Percentiles rank a stretch among this genome's conserved stretches.
Evolutionary conservation across 2,329 filamentous ascomycete species (phyloP).

Genomic region (Penicillium sclerotiorum): DNA sequence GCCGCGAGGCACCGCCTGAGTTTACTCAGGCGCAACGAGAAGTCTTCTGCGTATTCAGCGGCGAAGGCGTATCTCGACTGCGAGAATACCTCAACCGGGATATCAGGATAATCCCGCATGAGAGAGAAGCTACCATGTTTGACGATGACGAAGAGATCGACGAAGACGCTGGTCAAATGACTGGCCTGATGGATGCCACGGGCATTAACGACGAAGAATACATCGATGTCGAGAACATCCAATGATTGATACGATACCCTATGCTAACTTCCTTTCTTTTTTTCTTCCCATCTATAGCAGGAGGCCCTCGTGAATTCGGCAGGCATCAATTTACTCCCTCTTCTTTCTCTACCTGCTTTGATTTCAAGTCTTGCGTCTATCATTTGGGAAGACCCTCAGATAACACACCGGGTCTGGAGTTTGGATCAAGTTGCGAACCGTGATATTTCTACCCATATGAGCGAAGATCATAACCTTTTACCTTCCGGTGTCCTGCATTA

Average conservation of each 20-base stretch:
- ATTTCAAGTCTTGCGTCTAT: conserved; percentile 7
- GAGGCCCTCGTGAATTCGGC: conserved; percentile 8
- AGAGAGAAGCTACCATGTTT: conserved; percentile 46
- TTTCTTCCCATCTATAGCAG: conserved; percentile 17
- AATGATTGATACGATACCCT: conserved; percentile 40
- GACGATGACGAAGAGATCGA: conserved; percentile 49
- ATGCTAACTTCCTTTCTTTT: conserved; percentile 14
- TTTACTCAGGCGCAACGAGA: conserved; percentile 95
- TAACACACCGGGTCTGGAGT: conserved; percentile 1
- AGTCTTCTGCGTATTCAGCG: conserved; percentile 97
- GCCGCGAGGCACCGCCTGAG: conserved; percentile 81
- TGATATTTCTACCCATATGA: conserved; percentile 29
- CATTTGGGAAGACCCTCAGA: background rate
- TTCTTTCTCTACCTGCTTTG: conserved; percentile 8
- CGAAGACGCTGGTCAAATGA: conserved; percentile 46
- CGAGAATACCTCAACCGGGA: conserved; percentile 72
- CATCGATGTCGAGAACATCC: conserved; percentile 39
- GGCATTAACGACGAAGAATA: conserved; percentile 47
- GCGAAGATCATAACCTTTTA: conserved; percentile 21
- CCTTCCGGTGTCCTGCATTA: conserved; percentile 17
- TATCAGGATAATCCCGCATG: conserved; percentile 33
- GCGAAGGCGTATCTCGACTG: conserved; percentile 75
- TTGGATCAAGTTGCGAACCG: conserved; percentile 19
- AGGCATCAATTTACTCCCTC: background rate
- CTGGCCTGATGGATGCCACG: conserved; percentile 45